Base-by-base conservation (phyloP, 805 yeast species). In the Cyberlindnera saturnus region DNA sequence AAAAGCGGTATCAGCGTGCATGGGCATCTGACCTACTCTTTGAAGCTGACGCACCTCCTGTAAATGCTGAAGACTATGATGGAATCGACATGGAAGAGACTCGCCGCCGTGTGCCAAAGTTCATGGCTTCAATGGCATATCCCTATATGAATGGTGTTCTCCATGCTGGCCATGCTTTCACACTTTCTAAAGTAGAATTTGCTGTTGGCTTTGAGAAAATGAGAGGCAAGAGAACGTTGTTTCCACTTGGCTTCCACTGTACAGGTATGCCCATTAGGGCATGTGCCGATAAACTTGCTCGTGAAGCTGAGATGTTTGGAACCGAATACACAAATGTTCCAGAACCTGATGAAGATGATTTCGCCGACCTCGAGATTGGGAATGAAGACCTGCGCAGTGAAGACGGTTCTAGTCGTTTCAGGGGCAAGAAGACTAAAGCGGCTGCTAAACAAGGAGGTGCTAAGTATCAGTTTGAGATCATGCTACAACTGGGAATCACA, bases 261-360 rank as follows among this genome's bases (percentile, higher is more conserved):
- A 91, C 98, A 29, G 99, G 99, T 74, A 85, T 91, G 96, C 98
- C 99, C 41, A 91, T 91, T 63, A 75, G 79, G 62, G 91, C 98
- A 17, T 77, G 96, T 57, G 98, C 99, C 39, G 99, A 91, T 69
- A 91, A 91, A 67, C 75, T 91, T 60, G 79, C 79, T 61, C 81
- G 98, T 65, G 99, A 91, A 71, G 73, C 89, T 46, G 97, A 91
- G 68, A 64, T 77, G 63, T 91, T 91, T 62, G 98, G 99, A 40
- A 71, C 66, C n/a, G 88, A 86, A 57, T 91, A 86, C 56, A 66
- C 76, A 3, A 79, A 79, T 14, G 82, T 68, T 30, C 87, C 88
- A 47, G 70, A 72, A 29, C 83, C 75, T 32, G 82, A 70, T 3
- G 83, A 71, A 39, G 86, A 74, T 45, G 85, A 23, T 23, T 9